Conservation (phyloP, 495 filamentous ascomycete genomes). For the Neurospora sp. region DNA sequence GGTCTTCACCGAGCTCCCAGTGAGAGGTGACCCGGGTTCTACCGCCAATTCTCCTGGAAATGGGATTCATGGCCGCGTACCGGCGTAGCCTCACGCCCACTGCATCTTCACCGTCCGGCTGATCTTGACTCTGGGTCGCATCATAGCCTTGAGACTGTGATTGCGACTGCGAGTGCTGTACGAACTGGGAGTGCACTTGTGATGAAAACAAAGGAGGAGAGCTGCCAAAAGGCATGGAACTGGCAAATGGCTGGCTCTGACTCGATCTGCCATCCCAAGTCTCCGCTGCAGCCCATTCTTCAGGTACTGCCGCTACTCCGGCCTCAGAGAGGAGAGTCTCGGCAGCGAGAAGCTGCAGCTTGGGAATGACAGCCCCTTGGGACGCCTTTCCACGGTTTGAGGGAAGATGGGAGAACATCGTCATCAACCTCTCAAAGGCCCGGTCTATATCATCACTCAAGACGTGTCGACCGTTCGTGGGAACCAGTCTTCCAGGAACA, state of each 20-base stretch:
- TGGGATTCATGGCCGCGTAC: slow-evolving; percentile 12
- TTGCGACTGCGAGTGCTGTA: not conserved
- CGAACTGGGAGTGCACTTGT: not conserved
- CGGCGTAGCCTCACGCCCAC: slow-evolving; percentile 13
- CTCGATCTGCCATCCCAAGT: not conserved
- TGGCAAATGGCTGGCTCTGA: not conserved
- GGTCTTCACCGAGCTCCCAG: slow-evolving; percentile 15
- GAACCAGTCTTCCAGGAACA: not conserved
- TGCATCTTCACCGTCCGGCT: slow-evolving; percentile 2
- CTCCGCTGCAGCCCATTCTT: not conserved
- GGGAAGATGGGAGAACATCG: not conserved
- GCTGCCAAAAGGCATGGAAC: slow-evolving; percentile 11
- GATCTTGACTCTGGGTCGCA: not conserved
- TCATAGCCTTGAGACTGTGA: not conserved
- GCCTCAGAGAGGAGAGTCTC: slow-evolving; percentile 16
- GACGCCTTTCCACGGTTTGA: slow-evolving; percentile 1
- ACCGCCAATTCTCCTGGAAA: not conserved
- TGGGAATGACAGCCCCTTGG: not conserved
- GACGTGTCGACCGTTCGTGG: not conserved
- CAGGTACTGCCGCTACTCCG: slow-evolving; percentile 9
- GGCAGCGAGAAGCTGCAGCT: slow-evolving; percentile 11
- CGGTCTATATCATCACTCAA: not conserved
- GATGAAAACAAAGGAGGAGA: slow-evolving; percentile 9
- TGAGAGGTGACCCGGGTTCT: slow-evolving; percentile 5
- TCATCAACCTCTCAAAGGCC: not conserved